Evolutionary conservation across 2,329 filamentous ascomycete species (phyloP), one percentile per base, ranked within the genome.

Genomic region (Rhinocladiella similis): DNA sequence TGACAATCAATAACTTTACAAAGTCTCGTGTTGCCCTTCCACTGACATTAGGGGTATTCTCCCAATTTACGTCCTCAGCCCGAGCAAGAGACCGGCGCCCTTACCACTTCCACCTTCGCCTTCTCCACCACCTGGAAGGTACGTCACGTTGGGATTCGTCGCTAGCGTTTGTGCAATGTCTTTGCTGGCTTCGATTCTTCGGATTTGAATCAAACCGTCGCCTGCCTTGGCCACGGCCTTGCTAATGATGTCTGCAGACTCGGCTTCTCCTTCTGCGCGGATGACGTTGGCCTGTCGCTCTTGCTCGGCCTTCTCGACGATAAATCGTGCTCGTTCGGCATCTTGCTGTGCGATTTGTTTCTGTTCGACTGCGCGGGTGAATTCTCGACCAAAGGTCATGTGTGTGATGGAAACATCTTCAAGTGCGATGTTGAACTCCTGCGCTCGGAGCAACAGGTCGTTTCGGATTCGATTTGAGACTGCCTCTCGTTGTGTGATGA

Each of bases 301-400:
- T 81, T 99, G 94, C 83, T 99, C 94, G 59, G 94, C 94, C 75
- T 91, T 91, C 83, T 99, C 94, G 73, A 99, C 94, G 67, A 99
- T 95, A 81, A 99, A 99, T 65, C 94, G 85, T 47, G 94, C 94
- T 64, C 94, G 85, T 83, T 99, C 94, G 63, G 94, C 94, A 72
- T 99, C 94, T 78, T 99, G 94, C 80, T 99, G 94, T 54, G 94
- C 94, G 74, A 99, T 99, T 82, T 99, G 94, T 86, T 99, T 99
- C 85, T 99, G 94, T 80, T 99, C 94, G 69, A 99, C 94, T 64
- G 94, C 94, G 76, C 90, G 90, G 60, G 94, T 99, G 82, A 99
- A 99, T 77, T 99, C 94, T 76, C 93, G 93, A 67, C 94, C 94
- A 73, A 99, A 99, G 51, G 94, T 99, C 94, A 99, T 99, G 83